phyloP scores from a whole-genome alignment of 371 early-diverging fungal species.

The Coemansia sp. region DNA sequence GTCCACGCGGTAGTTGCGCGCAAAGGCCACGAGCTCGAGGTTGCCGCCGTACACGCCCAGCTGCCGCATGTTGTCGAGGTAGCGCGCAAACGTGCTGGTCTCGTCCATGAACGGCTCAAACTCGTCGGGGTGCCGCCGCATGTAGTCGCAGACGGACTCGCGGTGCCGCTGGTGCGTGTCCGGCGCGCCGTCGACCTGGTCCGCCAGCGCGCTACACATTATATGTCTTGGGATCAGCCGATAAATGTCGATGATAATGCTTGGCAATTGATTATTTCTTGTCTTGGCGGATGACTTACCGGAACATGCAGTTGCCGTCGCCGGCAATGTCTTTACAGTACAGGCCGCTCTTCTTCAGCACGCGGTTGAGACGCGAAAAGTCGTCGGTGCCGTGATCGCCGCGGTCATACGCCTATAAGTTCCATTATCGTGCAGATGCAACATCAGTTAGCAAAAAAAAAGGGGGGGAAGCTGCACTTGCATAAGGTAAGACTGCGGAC shows the following conservation, averaged over 20 bases:
- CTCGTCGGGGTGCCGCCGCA: constrained; percentile 62
- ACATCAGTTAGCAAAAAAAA: neutral
- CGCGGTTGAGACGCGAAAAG: constrained; percentile 34
- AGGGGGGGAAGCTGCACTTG: neutral
- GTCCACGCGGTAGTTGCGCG: constrained; percentile 62
- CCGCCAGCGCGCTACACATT: constrained; percentile 62
- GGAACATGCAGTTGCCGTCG: constrained; percentile 85
- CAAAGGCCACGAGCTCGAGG: constrained; percentile 82
- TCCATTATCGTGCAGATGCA: too few species aligned
- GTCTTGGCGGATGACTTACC: constrained; percentile 43
- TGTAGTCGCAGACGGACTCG: constrained; percentile 63
- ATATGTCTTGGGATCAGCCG: neutral
- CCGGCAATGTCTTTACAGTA: constrained; percentile 73
- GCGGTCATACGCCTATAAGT: constrained; percentile 4
- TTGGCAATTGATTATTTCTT: neutral
- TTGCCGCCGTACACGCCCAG: constrained; percentile 79
- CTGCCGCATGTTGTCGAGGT: constrained; percentile 69
- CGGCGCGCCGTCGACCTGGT: constrained; percentile 69
- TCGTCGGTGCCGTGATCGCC: constrained; percentile 20
- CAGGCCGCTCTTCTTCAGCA: constrained; percentile 53
- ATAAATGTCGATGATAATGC: neutral
- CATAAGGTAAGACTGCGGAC: neutral
- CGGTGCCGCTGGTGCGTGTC: constrained; percentile 60
- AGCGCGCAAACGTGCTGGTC: constrained; percentile 62
- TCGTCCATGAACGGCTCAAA: constrained; percentile 76